Percentiles rank a stretch among this genome's conserved stretches.
Evolutionary conservation across 2,329 filamentous ascomycete genomes (phyloP).

Genomic region (Colletotrichum neosansevieriae): DNA sequence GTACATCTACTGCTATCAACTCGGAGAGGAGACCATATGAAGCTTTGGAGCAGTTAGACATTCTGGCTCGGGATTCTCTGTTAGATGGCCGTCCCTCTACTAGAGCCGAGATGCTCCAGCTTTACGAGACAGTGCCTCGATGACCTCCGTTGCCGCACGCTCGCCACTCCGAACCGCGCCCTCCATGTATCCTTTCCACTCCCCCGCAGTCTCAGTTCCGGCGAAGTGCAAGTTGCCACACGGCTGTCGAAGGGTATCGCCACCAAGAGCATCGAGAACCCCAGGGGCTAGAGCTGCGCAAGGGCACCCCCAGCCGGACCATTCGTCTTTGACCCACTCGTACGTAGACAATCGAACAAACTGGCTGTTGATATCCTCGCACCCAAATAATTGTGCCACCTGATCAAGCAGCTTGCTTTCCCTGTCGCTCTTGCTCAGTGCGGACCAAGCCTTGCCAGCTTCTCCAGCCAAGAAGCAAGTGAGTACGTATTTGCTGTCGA

Average conservation of each 20-base stretch:
- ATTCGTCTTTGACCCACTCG: conserved; percentile 55
- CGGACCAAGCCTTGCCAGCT: conserved; percentile 49
- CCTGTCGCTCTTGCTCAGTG: conserved; percentile 42
- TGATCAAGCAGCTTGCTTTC: conserved; percentile 45
- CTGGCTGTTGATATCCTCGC: conserved; percentile 37
- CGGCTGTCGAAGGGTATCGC: conserved; percentile 49
- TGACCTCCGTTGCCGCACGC: conserved; percentile 59
- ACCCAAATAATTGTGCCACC: conserved; percentile 44
- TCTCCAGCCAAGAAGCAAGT: conserved; percentile 57
- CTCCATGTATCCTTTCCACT: conserved; percentile 71
- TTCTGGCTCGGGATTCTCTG: no score
- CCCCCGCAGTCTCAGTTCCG: conserved; percentile 64
- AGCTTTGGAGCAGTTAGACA: no score
- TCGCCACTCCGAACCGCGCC: conserved; percentile 65
- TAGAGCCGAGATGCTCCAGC: background rate
- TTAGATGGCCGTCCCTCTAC: no score
- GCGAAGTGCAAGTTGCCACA: conserved; percentile 57
- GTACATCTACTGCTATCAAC: no score
- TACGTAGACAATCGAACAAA: conserved; percentile 50
- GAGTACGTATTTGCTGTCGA: conserved; percentile 48
- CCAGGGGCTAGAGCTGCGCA: conserved; percentile 53
- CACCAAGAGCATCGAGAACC: conserved; percentile 49
- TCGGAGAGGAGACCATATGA: no score
- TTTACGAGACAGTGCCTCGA: background rate
- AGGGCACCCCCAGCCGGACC: conserved; percentile 55